Base-by-base conservation (phyloP, 139 green algal species). In the Prasinococcaceae sp. region DNA sequence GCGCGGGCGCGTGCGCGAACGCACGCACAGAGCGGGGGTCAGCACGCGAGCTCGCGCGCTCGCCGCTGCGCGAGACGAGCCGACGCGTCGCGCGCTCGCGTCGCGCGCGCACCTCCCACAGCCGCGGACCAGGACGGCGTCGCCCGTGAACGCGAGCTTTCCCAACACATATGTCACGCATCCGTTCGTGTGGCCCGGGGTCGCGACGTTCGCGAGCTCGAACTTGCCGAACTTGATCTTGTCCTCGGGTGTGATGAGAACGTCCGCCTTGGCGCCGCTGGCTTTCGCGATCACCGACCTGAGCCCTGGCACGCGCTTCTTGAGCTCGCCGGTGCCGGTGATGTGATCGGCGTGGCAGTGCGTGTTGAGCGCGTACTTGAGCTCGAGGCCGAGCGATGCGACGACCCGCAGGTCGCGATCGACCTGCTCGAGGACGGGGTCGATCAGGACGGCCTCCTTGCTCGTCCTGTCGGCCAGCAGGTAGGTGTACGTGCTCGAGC, bases 331-430 rank as follows among this genome's bases (percentile, higher is more conserved):
- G 9, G 61, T 79, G 37, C 77, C 76, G 24, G 77, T 85, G 59
- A 85, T 63, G 53, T 85, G 77, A 44, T 85, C 77, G 20, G 77
- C 77, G 38, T 85, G 77, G 37, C 62, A 74, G 57, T 85, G 77
- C 16, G 75, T 85, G 57, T 85, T 85, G 35, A 79, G 14, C 2
- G 49, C 55, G 32, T 70, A 70, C 23, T 55, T 48, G 3, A 85
- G 57, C 23, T 61, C 66, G 17, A 85, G 38, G 8, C 56, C 69
- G 37, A 84, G 53, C 20, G 77, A 63, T 6, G 80, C 33, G 2
- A 79, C 24, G n/a, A 85, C 6, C 14, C 47, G 4, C 26, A 74
- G n/a, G 51, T 85, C 77, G 3, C 77, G 49, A 6, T 84, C 71
- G 14, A 74, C 74, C 53, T 68, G 42, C 50, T 76, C 67, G 2